These are phyloP conservation scores for Cenococcum geophilum DNA, from an alignment of 495 filamentous ascomycete genomes.

Conservation along the genomic window DNA sequence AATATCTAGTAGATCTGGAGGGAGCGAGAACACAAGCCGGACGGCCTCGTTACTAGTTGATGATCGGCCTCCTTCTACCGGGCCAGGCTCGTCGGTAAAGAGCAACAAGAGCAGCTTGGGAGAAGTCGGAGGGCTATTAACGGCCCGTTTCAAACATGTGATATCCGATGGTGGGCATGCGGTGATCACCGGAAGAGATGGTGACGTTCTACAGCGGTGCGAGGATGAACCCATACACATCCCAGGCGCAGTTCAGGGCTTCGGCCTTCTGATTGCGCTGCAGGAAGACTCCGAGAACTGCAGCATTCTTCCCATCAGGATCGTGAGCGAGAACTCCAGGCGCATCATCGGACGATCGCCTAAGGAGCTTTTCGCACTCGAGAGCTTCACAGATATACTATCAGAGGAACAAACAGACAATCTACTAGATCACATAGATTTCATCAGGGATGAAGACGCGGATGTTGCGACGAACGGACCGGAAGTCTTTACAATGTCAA, in stretches of 20 bases:
- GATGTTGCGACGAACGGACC: conserved; percentile 70
- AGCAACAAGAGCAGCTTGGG: conserved; percentile 25
- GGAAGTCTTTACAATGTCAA: conserved; percentile 75
- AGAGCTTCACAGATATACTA: conserved; percentile 73
- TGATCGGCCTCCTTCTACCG: conserved; percentile 3
- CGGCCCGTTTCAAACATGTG: conserved; percentile 73
- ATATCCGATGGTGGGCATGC: conserved; percentile 76
- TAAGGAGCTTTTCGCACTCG: conserved; percentile 64
- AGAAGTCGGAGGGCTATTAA: conserved; percentile 46
- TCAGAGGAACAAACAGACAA: conserved; percentile 76
- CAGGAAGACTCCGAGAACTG: conserved; percentile 62
- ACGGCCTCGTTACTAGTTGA: not conserved
- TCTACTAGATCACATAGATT: conserved; percentile 80
- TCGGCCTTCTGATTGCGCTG: conserved; percentile 74
- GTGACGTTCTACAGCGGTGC: conserved; percentile 63
- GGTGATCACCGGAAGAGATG: conserved; percentile 73
- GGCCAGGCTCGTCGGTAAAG: conserved; percentile 12
- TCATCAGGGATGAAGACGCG: conserved; percentile 69
- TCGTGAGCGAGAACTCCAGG: conserved; percentile 83
- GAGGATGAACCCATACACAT: conserved; percentile 94
- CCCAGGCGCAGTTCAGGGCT: conserved; percentile 83
- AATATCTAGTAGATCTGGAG: conserved; percentile 16
- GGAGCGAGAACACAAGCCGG: conserved; percentile 10
- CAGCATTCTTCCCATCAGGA: conserved; percentile 61
- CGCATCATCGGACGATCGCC: conserved; percentile 74